A percentile compares a stretch with the other conserved stretches of the same genome.
phyloP scores from a whole-genome alignment of 768 basidiomycete species.

The Exsudoporus frostii region DNA sequence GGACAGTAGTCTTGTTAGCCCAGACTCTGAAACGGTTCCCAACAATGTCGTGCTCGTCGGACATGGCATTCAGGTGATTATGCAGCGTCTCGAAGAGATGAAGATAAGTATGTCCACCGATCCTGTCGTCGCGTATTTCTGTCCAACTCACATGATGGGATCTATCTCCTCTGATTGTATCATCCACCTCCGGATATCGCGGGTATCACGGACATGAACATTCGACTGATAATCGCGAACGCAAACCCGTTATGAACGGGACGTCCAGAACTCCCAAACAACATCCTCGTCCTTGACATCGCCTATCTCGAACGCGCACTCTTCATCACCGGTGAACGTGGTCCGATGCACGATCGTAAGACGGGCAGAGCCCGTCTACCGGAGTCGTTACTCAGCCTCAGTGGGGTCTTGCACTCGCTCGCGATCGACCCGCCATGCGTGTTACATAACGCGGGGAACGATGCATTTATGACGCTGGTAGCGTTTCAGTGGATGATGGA shows the following conservation, averaged over 20 bases:
- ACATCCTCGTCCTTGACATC: slow-evolving; percentile 66
- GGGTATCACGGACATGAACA: background rate
- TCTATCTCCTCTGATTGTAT: background rate
- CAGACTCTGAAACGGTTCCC: slow-evolving; percentile 68
- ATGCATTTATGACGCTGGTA: slow-evolving; percentile 67
- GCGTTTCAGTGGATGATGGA: slow-evolving; percentile 68
- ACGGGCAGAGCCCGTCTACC: slow-evolving; percentile 49
- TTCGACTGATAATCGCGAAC: background rate
- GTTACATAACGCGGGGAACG: slow-evolving; percentile 77
- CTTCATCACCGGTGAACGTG: slow-evolving; percentile 55
- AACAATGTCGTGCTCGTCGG: slow-evolving; percentile 73
- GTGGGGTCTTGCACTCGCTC: slow-evolving; percentile 60
- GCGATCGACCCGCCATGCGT: slow-evolving; percentile 37
- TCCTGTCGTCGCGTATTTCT: background rate
- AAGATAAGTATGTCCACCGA: slow-evolving; percentile 60
- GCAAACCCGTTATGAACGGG: background rate
- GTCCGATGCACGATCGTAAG: slow-evolving; percentile 58
- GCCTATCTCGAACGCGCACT: slow-evolving; percentile 61
- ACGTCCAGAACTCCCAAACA: slow-evolving; percentile 63
- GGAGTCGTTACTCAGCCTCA: slow-evolving; percentile 59
- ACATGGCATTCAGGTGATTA: slow-evolving; percentile 52
- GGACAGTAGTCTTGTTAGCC: slow-evolving; percentile 65
- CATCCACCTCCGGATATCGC: background rate
- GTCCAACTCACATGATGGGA: background rate
- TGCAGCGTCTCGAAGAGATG: slow-evolving; percentile 71